Percentiles rank a stretch among this genome's conserved stretches.
Conservation (phyloP, 495 filamentous ascomycete species). For the Achaetomiella virescens region DNA sequence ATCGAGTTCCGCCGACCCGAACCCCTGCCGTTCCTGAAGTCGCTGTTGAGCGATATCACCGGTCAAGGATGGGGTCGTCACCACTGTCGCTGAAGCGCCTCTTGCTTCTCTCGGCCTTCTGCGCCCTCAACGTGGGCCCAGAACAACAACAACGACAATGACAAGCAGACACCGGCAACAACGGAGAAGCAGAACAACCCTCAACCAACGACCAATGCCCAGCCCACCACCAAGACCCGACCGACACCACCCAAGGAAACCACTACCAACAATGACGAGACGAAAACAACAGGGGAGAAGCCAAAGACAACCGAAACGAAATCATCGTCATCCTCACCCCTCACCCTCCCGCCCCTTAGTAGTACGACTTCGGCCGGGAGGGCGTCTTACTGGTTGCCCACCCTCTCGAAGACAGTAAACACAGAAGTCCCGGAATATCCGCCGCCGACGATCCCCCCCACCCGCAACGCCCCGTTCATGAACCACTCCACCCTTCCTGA, state of each 20-base stretch:
- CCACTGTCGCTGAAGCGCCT: slow-evolving; percentile 32
- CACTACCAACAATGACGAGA: background rate
- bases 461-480: slow-evolving; percentile 86
- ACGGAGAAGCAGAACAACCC: slow-evolving; percentile 1
- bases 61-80: slow-evolving; percentile 24
- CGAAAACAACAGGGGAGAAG: background rate
- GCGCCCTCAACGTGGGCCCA: slow-evolving; percentile 34
- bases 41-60: background rate
- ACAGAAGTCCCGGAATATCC: slow-evolving; percentile 45
- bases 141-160: slow-evolving; percentile 12
- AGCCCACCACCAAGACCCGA: background rate
- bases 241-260: background rate
- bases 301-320: background rate
- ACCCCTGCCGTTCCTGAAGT: background rate
- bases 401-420: slow-evolving; percentile 38
- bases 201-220: background rate
- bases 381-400: slow-evolving; percentile 35
- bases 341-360: background rate
- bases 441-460: slow-evolving; percentile 68
- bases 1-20: background rate
- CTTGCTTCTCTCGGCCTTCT: slow-evolving; percentile 29
- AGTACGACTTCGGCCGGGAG: slow-evolving; percentile 1
- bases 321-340: background rate
- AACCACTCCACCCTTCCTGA: slow-evolving; percentile 84
- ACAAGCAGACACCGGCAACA: slow-evolving; percentile 5